Base-by-base conservation (phyloP, 2,329 filamentous ascomycete species). In the Fusarium graminum region DNA sequence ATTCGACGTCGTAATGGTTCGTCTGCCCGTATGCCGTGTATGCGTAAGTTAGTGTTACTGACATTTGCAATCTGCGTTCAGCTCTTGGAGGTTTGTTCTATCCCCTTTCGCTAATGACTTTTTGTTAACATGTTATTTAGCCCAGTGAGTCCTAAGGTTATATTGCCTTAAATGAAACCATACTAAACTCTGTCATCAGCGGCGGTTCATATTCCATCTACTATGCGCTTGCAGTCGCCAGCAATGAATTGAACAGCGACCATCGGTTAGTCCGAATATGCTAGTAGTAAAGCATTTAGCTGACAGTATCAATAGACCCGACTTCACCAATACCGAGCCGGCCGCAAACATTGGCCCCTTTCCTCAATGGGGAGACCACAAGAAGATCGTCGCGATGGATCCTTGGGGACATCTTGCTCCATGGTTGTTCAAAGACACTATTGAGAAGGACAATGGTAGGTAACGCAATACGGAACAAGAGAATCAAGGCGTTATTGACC, bases 381-480 rank as follows among this genome's bases (percentile, higher is more conserved):
- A 92, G 78, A 98, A 97, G 83, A 98, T 99, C 65, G 94, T 98
- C 14, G 92, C 94, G 17, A 97, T 99, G 93, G 95, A 98, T 75
- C 94, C 94, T 0, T 92, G 91, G 77, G 94, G 95, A 8, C 95
- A 98, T 80, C 82, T 97, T 61, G 87, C 90, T 10, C 92, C 92
- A 10, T 94, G 90, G 90, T 80, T 96, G 4, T 97, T 90, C 81
- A 91, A 91, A 67, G 88, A 94, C 64, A 85, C 87, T 43, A 93
- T 95, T 72, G 84, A 91, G 46, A 88, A 90, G 49, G 88, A 97
- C 42, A 88, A 92, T 70, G 80, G 87, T 87, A 77, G 22, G 25
- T 2, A 12, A 6, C 54, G 77, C 4, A 29, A 25, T 14, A 26
- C 8, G 6, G 7, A 30, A 9, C 4, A 11, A 25, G 25, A 13